Conservation (phyloP, 495 filamentous ascomycete genomes). For the Bombardia bombarda region DNA sequence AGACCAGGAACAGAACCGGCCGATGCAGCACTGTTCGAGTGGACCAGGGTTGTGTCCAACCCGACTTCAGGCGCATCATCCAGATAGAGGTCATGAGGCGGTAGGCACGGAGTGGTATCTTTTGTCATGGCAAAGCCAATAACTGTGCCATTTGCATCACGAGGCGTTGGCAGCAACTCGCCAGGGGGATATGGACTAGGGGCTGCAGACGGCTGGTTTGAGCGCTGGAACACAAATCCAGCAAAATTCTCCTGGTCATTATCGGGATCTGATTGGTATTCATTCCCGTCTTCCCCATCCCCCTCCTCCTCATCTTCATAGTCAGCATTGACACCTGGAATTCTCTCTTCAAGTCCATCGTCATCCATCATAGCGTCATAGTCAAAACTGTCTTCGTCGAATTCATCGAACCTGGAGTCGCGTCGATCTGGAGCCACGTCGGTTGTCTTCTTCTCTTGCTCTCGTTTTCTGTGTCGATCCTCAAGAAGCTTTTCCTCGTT, state of each 20-base stretch:
- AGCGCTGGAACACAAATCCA: conserved; percentile 45
- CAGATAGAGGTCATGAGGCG: conserved; percentile 11
- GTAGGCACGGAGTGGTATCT: conserved; percentile 22
- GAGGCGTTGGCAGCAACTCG: conserved; percentile 45
- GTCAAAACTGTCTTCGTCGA: conserved; percentile 61
- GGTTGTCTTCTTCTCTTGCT: conserved; percentile 43
- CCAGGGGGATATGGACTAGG: conserved; percentile 37
- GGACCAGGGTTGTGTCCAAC: too few relatives aligned
- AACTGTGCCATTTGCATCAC: conserved; percentile 40
- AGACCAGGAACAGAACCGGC: conserved; percentile 20
- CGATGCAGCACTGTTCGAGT: too few relatives aligned
- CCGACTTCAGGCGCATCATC: too few relatives aligned
- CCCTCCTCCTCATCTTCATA: conserved; percentile 54
- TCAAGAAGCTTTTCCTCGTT: conserved; percentile 76
- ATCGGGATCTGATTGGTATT: conserved; percentile 28
- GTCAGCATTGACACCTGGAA: conserved; percentile 67
- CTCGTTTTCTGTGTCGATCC: conserved; percentile 72
- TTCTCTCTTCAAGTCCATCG: conserved; percentile 65
- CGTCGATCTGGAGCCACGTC: conserved; percentile 17
- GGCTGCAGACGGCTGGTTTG: conserved; percentile 39
- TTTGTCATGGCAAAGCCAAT: conserved; percentile 44
- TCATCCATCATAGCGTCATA: conserved; percentile 63
- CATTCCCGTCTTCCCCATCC: conserved; percentile 25
- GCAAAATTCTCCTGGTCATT: conserved; percentile 46
- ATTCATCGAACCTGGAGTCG: conserved; percentile 48